Evolutionary conservation across 768 basidiomycete species (phyloP).

Genomic region (Leccinellum albellum): DNA sequence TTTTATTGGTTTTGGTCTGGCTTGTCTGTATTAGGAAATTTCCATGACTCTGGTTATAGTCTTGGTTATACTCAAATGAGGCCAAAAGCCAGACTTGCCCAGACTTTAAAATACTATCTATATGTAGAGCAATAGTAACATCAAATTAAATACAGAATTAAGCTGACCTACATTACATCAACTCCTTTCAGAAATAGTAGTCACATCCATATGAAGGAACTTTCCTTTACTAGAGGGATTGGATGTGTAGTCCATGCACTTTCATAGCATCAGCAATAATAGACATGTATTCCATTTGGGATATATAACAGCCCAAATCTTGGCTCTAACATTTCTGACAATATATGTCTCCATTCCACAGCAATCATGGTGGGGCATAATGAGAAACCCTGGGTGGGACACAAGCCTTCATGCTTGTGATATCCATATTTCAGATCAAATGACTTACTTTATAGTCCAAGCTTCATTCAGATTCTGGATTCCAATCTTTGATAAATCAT

Average conservation of each 20-base stretch:
- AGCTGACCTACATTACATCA: not conserved
- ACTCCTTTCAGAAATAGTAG: not conserved
- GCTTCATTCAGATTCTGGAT: not conserved
- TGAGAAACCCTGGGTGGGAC: not conserved
- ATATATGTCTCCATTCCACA: constrained; percentile 1
- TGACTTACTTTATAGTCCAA: too few relatives aligned
- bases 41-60: too few relatives aligned
- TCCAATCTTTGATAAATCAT: not conserved
- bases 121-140: too few relatives aligned
- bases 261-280: not conserved
- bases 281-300: not conserved
- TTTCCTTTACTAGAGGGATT: not conserved
- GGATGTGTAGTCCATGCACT: not conserved
- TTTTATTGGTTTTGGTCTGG: too few relatives aligned
- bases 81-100: too few relatives aligned
- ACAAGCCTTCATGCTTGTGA: constrained; percentile 1
- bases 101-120: too few relatives aligned
- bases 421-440: not conserved
- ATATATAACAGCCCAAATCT: not conserved
- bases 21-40: too few relatives aligned
- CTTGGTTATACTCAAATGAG: too few relatives aligned
- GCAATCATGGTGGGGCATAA: not conserved
- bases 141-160: too few relatives aligned
- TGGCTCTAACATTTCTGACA: not conserved
- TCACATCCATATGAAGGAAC: not conserved